Conservation (phyloP, 75 land plant genomes). For the Isoetes taiwanensis region DNA sequence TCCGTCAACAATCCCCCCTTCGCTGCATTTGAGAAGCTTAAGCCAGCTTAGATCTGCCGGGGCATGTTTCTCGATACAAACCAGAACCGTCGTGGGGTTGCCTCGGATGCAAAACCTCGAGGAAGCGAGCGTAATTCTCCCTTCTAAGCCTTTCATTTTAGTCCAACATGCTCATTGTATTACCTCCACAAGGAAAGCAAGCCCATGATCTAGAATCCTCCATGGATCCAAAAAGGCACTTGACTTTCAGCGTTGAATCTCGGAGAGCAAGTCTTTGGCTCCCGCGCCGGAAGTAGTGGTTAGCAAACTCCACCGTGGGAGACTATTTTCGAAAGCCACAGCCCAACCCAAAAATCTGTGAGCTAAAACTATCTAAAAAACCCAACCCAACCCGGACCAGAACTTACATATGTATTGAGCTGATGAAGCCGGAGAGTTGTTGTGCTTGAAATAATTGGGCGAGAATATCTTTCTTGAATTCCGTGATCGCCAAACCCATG, state of each 20-base stretch:
- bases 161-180: too few relatives aligned
- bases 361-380: background rate
- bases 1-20: too few relatives aligned
- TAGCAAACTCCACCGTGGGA: constrained; percentile 38
- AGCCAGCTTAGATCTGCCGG: too few relatives aligned
- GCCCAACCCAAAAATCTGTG: background rate
- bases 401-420: constrained; percentile 95
- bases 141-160: constrained; percentile 63
- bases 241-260: too few relatives aligned
- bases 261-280: constrained; percentile 28
- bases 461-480: constrained; percentile 59
- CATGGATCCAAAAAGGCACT: too few relatives aligned
- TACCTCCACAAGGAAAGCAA: too few relatives aligned
- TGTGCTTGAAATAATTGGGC: constrained; percentile 93
- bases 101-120: constrained; percentile 52
- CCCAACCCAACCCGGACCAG: too few relatives aligned
- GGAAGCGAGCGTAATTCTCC: constrained; percentile 47
- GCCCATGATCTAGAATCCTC: too few relatives aligned
- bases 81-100: constrained; percentile 60
- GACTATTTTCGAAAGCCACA: constrained; percentile 34
- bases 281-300: constrained; percentile 29
- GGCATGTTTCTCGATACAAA: constrained; percentile 26
- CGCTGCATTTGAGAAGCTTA: too few relatives aligned
- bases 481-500: constrained; percentile 63
- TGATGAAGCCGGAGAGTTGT: constrained; percentile 95